Base-by-base conservation (phyloP, 2,329 filamentous ascomycete species). In the Epichloe baconii region DNA sequence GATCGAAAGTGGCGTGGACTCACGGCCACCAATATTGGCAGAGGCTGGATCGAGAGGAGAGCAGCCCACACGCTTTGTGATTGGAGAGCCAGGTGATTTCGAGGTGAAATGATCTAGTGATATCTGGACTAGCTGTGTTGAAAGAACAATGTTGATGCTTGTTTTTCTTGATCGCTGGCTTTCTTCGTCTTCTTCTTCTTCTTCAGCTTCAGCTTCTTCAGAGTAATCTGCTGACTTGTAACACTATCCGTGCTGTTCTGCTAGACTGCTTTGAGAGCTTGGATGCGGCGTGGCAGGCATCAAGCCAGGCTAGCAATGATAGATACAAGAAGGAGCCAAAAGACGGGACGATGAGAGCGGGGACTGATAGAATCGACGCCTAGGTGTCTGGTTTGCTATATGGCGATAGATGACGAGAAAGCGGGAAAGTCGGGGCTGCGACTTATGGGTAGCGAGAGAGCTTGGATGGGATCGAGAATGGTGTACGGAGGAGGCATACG, bases 341-440 rank as follows among this genome's bases (percentile, higher is more conserved):
- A 12, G 40, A 37, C 14, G 34, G 44, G 31, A 44, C 23, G 10
- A 31, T 23, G 26, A 50, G 31, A 37, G 40, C 31, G 36, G 35
- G 5, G n/a, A 44, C 42, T 26, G n/a, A 31, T 14, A 6, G 43
- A 26, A 37, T 44, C 43, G 47, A 41, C 42, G 31, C 37, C 26
- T 41, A 42, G 51, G 47, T 50, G 31, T 36, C 17, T n/a, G 37
- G n/a, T 40, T 31, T 38, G 21, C 26, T 48, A 48, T 36, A 43
- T 52, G 51, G 37, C 19, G 47, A 42, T 44, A 45, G 46, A 50
- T 52, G 37, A 51, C 42, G 43, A 23, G 44, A 17, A 23, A 47
- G n/a, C 26, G 42, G 43, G 46, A 19, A 47, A 41, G 38, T 23
- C 35, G 43, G 15, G 19, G 43, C 26, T 6, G 42, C 38, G 40